These are phyloP conservation scores for Aspergillus panamensis DNA, from an alignment of 495 filamentous ascomycete genomes.

Conservation along the genomic window DNA sequence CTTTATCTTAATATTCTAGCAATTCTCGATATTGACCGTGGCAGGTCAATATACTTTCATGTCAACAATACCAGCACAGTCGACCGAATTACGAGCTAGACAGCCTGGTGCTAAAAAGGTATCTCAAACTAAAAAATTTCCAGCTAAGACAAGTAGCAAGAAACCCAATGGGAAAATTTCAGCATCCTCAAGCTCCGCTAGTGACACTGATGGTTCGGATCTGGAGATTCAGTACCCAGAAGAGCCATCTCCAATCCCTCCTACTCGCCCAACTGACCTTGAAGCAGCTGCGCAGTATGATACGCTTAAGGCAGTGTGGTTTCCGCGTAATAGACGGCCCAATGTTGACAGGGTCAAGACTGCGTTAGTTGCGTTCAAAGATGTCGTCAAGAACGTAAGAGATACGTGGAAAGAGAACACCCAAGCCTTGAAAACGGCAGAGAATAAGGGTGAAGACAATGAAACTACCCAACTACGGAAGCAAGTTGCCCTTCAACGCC, in stretches of 20 bases:
- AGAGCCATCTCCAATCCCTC: constrained; percentile 54
- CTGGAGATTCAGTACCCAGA: constrained; percentile 44
- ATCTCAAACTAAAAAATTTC: constrained; percentile 26
- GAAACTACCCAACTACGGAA: constrained; percentile 39
- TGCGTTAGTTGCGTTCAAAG: constrained; percentile 56
- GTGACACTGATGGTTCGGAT: constrained; percentile 46
- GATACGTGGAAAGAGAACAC: constrained; percentile 60
- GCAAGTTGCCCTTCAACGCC: constrained; percentile 55
- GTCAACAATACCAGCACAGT: neutral
- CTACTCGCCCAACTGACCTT: constrained; percentile 47
- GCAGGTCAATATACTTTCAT: constrained; percentile 12
- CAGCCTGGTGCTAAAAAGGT: constrained; percentile 16
- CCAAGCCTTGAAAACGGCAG: constrained; percentile 54
- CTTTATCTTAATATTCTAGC: neutral
- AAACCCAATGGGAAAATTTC: constrained; percentile 34
- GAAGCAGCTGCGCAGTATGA: constrained; percentile 59
- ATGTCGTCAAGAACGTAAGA: constrained; percentile 58
- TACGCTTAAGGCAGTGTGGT: constrained; percentile 62
- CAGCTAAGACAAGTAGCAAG: constrained; percentile 21
- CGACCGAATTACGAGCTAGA: constrained; percentile 14
- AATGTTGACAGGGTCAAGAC: constrained; percentile 47
- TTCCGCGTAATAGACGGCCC: constrained; percentile 46
- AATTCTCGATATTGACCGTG: constrained; percentile 3
- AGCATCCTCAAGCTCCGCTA: constrained; percentile 41
- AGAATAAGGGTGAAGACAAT: constrained; percentile 47